Evolutionary conservation across 2,329 filamentous ascomycete species (phyloP).

Genomic region (Cercospora sp.): DNA sequence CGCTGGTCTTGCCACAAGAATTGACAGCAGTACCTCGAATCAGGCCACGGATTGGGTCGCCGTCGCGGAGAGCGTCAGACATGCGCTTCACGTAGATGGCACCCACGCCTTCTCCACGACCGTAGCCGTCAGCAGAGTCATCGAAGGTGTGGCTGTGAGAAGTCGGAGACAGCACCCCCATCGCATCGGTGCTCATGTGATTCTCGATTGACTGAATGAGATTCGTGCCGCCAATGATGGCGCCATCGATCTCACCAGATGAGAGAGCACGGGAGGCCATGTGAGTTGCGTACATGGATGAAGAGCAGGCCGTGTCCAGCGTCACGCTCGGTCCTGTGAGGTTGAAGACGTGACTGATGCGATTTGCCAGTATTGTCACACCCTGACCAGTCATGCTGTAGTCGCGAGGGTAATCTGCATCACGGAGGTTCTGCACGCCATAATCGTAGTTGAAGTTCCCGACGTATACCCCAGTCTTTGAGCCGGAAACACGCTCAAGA

Average conservation of each 20-base stretch:
- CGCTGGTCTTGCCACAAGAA: constrained; percentile 35
- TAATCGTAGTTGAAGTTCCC: neutral
- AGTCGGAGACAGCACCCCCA: constrained; percentile 43
- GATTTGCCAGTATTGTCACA: neutral
- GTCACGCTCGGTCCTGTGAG: constrained; percentile 23
- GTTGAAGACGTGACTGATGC: constrained; percentile 24
- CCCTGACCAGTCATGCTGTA: neutral
- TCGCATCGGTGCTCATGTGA: constrained; percentile 31
- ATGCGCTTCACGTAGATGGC: constrained; percentile 55
- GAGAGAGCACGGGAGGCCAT: neutral
- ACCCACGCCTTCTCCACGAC: constrained; percentile 55
- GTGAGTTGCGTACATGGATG: constrained; percentile 8
- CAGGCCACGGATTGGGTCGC: constrained; percentile 19
- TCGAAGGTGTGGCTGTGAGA: constrained; percentile 34
- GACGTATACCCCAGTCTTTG: neutral
- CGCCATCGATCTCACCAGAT: constrained; percentile 16
- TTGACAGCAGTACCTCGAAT: constrained; percentile 16
- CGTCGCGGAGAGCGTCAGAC: constrained; percentile 40
- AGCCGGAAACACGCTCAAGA: neutral
- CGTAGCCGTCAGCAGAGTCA: constrained; percentile 51
- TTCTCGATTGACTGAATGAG: constrained; percentile 33
- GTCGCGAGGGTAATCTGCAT: neutral
- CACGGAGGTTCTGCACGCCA: neutral
- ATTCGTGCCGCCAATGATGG: constrained; percentile 27
- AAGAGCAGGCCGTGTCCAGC: constrained; percentile 22